Base-by-base conservation (phyloP, 129 eudicot species). In the Tagetes erecta region DNA sequence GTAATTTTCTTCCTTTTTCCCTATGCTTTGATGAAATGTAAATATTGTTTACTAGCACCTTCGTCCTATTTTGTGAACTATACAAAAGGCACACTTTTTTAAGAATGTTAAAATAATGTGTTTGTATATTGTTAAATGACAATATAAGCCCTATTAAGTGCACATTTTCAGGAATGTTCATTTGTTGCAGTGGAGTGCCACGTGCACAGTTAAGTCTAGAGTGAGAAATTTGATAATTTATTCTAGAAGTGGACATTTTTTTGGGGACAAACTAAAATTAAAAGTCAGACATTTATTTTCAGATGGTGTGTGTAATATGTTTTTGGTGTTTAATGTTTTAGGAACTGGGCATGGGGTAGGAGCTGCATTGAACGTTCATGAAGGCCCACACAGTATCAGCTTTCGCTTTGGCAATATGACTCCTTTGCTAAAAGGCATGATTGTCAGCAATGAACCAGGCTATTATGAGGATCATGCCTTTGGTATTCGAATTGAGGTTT, bases 321-420 rank as follows among this genome's bases (percentile, higher is more conserved):
- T n/a, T 63, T 13, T 66, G 4, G 2, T 49, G n/a, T 47, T 49
- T 67, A 41, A 50, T 76, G 62, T 30, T 42, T 68, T 58, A 94
- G 98, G 98, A 65, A 94, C 99, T 67, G 99, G 99, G 49, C 99
- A 94, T 84, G 99, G 99, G 33, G 99, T 94, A 38, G 99, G 99
- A 75, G 97, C 99, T 77, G 97, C 97, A 31, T 75, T 94, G 49
- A 94, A 94, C 83, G 99, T 94, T 79, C 99, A 94, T 78, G 99
- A 94, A 83, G 99, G 99, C 68, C 99, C 99, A 46, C 99, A 94
- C 78, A 88, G 97, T 75, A 94, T 94, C 66, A 94, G 99, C 80
- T 94, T 88, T 56, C 83, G 99, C 12, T 91, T 88, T 82, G 96
- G 97, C 56, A 91, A 91, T 78, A 84, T 76, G 82, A 91, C 97